Base-by-base conservation (phyloP, 108 stramenopile genomes). In the Cyclostephanos invisitatus region DNA sequence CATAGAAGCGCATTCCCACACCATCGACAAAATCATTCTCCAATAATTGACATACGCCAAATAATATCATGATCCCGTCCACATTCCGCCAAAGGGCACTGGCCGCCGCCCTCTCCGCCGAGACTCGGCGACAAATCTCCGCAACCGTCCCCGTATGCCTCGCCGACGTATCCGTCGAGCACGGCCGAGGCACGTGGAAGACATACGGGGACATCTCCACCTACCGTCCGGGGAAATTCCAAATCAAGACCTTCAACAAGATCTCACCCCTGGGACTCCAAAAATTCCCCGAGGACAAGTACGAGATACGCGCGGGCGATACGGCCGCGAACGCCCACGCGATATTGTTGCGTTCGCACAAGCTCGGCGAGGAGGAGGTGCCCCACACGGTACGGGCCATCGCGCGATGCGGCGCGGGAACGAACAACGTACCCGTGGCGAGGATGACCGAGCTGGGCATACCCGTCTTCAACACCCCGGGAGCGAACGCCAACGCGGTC, bases 401-500 rank as follows among this genome's bases (percentile, higher is more conserved):
- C 77, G 97, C 94, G 7, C 89, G 97, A 68, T 96, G 95, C 68
- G 97, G 97, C 35, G 94, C 95, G 25, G 97, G 97, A 25, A 95
- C 95, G 65, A 96, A 97, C 84, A 98, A 97, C 70, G 91, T 97
- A 22, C 94, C 96, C 59, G 95, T 97, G 10, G 67, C 90, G 57
- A 86, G 95, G 25, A 95, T 95, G 89, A 95, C 94, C 15, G 94
- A 96, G 72, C 72, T 94, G 49, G 97, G 97, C 35, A 96, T 98
- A 67, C 95, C 95, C 22, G 97, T 98, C 36, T 96, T 98, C 72
- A 98, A 98, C 73, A 98, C 97, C 0, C 97, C 97, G 9, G 97
- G 97, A 11, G 97, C 95, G 9, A 98, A 98, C 82, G 95, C 97
- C 70, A 96, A 94, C 64, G 95, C 96, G 20, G 95, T 96, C 48